Conservation (phyloP, 352 stramenopile species). For the Globisporangium spinosum region DNA sequence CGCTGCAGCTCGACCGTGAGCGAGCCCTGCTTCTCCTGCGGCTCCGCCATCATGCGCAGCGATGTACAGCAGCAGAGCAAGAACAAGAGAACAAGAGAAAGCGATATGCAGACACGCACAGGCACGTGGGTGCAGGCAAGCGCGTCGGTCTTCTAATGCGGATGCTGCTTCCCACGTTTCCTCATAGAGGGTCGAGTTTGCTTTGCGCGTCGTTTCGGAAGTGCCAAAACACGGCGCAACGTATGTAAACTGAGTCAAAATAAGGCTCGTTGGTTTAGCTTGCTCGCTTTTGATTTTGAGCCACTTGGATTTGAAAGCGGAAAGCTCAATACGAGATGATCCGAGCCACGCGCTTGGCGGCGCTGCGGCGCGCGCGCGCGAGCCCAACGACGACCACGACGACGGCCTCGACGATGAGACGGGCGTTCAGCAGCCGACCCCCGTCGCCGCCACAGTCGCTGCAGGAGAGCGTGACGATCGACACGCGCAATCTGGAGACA, state of each 20-base stretch:
- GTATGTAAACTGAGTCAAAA: background rate
- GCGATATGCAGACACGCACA: background rate
- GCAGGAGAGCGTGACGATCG: constrained; percentile 7
- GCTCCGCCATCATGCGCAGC: background rate
- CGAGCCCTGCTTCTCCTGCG: constrained; percentile 20
- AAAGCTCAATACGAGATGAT: constrained; percentile 21
- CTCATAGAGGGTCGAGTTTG: background rate
- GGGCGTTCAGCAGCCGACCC: background rate
- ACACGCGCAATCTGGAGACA: constrained; percentile 17
- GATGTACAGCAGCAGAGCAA: background rate
- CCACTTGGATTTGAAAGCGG: background rate
- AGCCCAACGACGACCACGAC: background rate
- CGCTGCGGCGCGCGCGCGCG: constrained; percentile 1
- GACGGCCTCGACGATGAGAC: background rate
- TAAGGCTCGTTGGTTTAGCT: background rate
- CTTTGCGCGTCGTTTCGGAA: background rate
- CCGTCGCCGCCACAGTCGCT: background rate
- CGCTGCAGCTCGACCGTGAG: constrained; percentile 38
- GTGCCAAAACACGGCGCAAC: background rate
- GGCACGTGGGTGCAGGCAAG: background rate
- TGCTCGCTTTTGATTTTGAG: background rate
- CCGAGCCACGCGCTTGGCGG: background rate
- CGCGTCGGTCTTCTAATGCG: background rate
- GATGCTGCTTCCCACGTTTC: background rate
- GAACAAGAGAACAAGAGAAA: background rate